Conservation (phyloP, 805 yeast genomes). For the Pichia phayaonensis region DNA sequence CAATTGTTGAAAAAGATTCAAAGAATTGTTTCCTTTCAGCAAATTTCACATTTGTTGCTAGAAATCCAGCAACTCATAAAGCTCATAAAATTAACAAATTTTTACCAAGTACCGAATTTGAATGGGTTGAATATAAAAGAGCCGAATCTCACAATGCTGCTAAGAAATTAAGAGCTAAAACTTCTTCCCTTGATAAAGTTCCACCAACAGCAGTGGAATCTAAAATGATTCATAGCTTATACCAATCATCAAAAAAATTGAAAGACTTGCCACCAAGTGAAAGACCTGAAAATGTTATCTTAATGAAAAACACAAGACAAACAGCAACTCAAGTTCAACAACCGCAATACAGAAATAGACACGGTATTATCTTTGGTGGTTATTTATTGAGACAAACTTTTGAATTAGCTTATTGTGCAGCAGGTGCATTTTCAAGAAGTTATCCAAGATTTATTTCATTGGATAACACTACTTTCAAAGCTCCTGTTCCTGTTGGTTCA, state of each 20-base stretch:
- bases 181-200: slow-evolving; percentile 48
- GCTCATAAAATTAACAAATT: slow-evolving; percentile 80
- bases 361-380: slow-evolving; percentile 94
- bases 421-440: slow-evolving; percentile 80
- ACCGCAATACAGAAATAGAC: slow-evolving; percentile 93
- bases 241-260: slow-evolving; percentile 45
- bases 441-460: slow-evolving; percentile 84
- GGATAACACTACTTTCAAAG: slow-evolving; percentile 85
- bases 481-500: slow-evolving; percentile 94
- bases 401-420: slow-evolving; percentile 88
- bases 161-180: slow-evolving; percentile 70
- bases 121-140: slow-evolving; percentile 76
- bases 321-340: slow-evolving; percentile 85
- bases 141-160: slow-evolving; percentile 88
- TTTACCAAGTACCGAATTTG: slow-evolving; percentile 65
- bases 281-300: slow-evolving; percentile 44
- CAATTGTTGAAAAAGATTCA: slow-evolving; percentile 40
- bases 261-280: slow-evolving; percentile 22
- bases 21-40: slow-evolving; percentile 78
- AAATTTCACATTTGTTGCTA: slow-evolving; percentile 90
- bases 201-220: slow-evolving; percentile 80
- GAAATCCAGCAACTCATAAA: slow-evolving; percentile 88
- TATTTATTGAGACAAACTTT: slow-evolving; percentile 86
- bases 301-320: slow-evolving; percentile 66
- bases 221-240: slow-evolving; percentile 66